phyloP scores from a whole-genome alignment of 1,284 basidiomycete species.

The Rhodotorula sp. region DNA sequence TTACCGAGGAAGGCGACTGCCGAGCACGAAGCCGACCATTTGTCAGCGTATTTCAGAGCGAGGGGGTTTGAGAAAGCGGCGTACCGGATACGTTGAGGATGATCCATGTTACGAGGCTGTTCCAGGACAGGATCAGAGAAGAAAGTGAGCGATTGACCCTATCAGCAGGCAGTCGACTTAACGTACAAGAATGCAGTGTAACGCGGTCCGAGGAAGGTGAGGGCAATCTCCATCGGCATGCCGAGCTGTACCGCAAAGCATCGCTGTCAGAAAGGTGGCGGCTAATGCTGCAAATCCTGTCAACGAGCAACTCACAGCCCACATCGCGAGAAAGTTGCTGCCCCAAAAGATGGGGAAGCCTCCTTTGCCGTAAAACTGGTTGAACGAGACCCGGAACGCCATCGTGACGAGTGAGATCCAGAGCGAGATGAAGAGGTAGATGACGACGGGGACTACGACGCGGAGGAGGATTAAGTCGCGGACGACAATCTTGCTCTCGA shows the following conservation, averaged over 20 bases:
- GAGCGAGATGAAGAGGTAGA: conserved; percentile 66
- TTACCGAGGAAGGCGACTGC: conserved; percentile 18
- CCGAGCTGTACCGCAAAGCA: conserved; percentile 32
- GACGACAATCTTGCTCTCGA: conserved; percentile 45
- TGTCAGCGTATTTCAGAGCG: neutral
- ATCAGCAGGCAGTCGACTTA: too few species aligned
- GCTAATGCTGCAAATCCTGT: conserved; percentile 37
- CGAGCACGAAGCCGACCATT: neutral
- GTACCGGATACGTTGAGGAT: conserved; percentile 39
- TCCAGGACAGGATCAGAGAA: neutral
- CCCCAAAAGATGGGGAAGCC: conserved; percentile 49
- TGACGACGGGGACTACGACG: conserved; percentile 37
- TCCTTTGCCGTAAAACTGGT: conserved; percentile 70
- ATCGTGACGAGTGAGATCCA: conserved; percentile 88
- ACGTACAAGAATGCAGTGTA: conserved; percentile 46
- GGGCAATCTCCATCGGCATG: conserved; percentile 42
- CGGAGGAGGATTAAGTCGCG: conserved; percentile 35
- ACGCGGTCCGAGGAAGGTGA: conserved; percentile 45
- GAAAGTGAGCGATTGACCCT: too few species aligned
- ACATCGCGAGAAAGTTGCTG: conserved; percentile 47
- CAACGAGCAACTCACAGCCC: conserved; percentile 51
- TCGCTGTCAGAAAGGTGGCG: too few species aligned
- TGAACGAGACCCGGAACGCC: conserved; percentile 86
- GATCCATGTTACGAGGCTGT: conserved; percentile 44
- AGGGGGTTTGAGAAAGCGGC: neutral